Evolutionary conservation across 805 yeast species (phyloP), one percentile per base, ranked within the genome.

Genomic region (Candida michaelii): DNA sequence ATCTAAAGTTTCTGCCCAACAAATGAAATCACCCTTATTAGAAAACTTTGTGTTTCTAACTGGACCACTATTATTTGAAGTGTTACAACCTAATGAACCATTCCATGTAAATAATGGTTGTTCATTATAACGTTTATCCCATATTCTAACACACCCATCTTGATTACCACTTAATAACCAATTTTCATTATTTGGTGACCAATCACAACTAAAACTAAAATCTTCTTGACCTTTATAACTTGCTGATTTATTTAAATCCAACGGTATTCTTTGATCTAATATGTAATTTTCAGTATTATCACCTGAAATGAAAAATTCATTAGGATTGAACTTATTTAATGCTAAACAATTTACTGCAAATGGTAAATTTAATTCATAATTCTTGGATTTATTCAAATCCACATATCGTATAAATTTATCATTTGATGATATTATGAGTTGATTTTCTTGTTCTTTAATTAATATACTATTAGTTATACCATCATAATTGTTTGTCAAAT

Each of bases 1-100:
- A 52, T 81, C 86, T 40, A 79, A 65, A 27, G 79, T 71, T 50
- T 81, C 85, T 3, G 81, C 82, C 71, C 80, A 76, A 10, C 74
- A 67, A 8, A 81, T 50, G 45, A 60, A 68, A 8, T 66, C 64
- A 2, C 83, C 79, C 11, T 56, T 54, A 9, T 59, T 51, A 52
- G 77, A 74, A 52, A 79, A 80, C 46, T 67, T 66, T 45, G 80
- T 66, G 48, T 77, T 76, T 30, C 85, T 55, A 9, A 80, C 71
- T 0, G 83, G 80, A 0, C 79, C 80, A 3, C 69, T 62, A n/a
- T 55, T 14, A 14, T 42, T 30, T 9, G 36, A n/a, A 13, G 36
- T 13, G 5, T 21, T 10, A 9, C 19, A 27, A 27, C 73, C 62
- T 43, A 60, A 38, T 31, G 70, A 54, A 34, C 73, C 61, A 50